Conservation (phyloP, 225 moss, liverwort and hornwort genomes). For the Neckera pumila region DNA sequence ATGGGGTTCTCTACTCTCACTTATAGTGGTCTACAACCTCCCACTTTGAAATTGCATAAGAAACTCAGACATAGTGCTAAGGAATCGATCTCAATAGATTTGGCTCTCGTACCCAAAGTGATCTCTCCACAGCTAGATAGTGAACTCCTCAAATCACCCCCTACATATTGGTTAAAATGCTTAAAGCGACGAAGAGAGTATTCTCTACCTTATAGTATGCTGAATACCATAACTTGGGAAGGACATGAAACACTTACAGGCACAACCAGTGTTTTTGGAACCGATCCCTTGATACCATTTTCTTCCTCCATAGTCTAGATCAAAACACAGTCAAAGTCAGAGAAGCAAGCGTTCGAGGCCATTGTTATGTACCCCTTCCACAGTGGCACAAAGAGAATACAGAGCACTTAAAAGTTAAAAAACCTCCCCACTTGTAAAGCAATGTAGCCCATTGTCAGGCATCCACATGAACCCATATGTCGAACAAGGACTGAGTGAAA, state of each 20-base stretch:
- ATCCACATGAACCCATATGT: neutral
- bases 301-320: neutral
- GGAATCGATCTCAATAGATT: neutral
- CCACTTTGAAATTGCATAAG: neutral
- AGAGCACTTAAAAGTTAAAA: neutral
- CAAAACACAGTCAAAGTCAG: conserved; percentile 2
- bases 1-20: neutral
- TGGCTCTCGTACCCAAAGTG: neutral
- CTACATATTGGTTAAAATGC: neutral
- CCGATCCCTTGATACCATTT: neutral
- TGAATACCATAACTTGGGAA: neutral
- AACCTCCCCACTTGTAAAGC: neutral
- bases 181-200: neutral
- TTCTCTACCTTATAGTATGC: neutral
- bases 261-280: conserved; percentile 9
- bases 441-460: neutral
- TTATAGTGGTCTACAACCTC: neutral
- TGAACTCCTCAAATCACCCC: neutral
- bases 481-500: neutral
- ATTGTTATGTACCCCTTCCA: neutral
- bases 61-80: neutral
- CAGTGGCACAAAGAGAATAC: neutral
- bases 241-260: conserved; percentile 18
- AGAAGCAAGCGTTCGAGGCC: neutral
- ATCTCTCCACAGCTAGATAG: neutral